Conservation (phyloP, 2,329 filamentous ascomycete species). For the Fusarium buharicum region DNA sequence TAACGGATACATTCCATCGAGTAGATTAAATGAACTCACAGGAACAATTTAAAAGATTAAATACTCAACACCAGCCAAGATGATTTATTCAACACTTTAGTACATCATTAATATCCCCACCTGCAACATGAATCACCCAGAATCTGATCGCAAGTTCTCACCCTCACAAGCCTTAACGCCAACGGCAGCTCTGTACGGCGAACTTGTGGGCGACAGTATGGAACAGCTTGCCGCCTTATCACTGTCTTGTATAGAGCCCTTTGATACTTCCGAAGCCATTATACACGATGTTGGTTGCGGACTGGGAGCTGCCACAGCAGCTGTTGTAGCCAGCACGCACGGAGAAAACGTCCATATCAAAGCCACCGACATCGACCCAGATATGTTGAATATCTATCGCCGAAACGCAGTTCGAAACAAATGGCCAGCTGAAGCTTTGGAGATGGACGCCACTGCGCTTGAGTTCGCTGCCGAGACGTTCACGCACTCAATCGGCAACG, state of each 20-base stretch:
- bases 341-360: fast-evolving
- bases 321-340: fast-evolving
- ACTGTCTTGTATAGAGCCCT: neutral
- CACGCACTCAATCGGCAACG: conserved; percentile 5
- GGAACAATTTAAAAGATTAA: too few relatives aligned
- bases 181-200: conserved; percentile 7
- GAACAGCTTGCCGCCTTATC: conserved; percentile 5
- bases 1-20: too few relatives aligned
- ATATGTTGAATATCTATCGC: neutral
- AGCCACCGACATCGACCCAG: neutral
- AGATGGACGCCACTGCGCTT: neutral
- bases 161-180: conserved; percentile 15
- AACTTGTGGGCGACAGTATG: conserved; percentile 6
- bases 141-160: neutral
- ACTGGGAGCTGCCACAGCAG: conserved; percentile 6
- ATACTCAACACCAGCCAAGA: too few relatives aligned
- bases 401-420: fast-evolving
- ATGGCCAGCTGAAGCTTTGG: neutral
- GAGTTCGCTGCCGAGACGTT: neutral
- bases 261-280: neutral
- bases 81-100: too few relatives aligned
- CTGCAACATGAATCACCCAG: conserved; percentile 13
- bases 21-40: too few relatives aligned
- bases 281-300: conserved; percentile 20
- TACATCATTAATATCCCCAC: too few relatives aligned